Conservation (phyloP, 2,329 filamentous ascomycete genomes). For the Mycogone perniciosa region DNA sequence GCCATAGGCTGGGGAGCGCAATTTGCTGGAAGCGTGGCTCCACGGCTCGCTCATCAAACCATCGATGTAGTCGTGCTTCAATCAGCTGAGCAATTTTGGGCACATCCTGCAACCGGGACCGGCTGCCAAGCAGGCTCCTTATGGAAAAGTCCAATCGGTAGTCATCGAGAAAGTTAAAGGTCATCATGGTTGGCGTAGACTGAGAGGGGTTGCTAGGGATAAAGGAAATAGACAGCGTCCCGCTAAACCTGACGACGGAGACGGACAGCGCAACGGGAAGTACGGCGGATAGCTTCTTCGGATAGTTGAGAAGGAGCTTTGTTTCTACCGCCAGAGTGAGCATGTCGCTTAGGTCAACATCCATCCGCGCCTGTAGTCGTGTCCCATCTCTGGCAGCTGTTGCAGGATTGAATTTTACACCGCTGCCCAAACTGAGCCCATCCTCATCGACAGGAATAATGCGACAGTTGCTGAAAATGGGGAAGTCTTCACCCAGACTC, state of each 20-base stretch:
- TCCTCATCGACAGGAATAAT: constrained; percentile 88
- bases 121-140: constrained; percentile 69
- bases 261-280: constrained; percentile 88
- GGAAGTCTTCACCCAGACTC: constrained; percentile 91
- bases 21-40: constrained; percentile 86
- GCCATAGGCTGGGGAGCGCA: constrained; percentile 75
- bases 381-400: constrained; percentile 57
- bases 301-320: constrained; percentile 89
- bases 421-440: constrained; percentile 50
- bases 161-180: constrained; percentile 88
- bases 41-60: constrained; percentile 83
- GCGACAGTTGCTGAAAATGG: constrained; percentile 96
- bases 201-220: constrained; percentile 68
- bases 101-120: constrained; percentile 76
- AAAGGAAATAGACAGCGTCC: constrained; percentile 88
- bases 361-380: constrained; percentile 87
- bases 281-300: constrained; percentile 80
- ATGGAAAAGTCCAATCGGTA: constrained; percentile 80
- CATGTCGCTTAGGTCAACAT: constrained; percentile 93
- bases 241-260: constrained; percentile 88
- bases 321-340: constrained; percentile 94
- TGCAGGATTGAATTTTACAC: constrained; percentile 45
- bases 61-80: constrained; percentile 71
- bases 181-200: constrained; percentile 76
- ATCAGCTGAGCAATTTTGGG: constrained; percentile 84